A percentile compares a stretch with the other conserved stretches of the same genome.
Conservation (phyloP, 306 rosid genomes). For the Cicer arietinum region DNA sequence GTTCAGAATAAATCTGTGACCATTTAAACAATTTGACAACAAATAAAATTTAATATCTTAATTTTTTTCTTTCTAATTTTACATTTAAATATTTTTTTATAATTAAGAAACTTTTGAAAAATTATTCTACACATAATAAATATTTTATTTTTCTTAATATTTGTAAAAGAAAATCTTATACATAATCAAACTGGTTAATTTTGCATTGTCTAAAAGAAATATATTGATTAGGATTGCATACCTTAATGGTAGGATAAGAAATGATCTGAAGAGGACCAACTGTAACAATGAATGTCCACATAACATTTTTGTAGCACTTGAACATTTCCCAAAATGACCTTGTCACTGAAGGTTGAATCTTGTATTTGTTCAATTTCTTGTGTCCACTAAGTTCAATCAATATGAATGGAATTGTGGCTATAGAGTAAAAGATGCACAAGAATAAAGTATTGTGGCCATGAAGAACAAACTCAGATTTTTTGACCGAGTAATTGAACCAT, state of each 20-base stretch:
- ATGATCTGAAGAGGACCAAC: constrained; percentile 75
- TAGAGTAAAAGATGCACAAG: constrained; percentile 69
- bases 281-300: constrained; percentile 55
- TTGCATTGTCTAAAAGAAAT: not conserved
- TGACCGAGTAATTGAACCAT: constrained; percentile 84
- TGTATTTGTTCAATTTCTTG: constrained; percentile 42
- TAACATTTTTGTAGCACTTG: constrained; percentile 67
- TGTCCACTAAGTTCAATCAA: constrained; percentile 51
- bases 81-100: too few species aligned
- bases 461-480: constrained; percentile 73
- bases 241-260: constrained; percentile 79
- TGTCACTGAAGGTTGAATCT: constrained; percentile 75
- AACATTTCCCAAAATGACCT: constrained; percentile 58
- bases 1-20: too few species aligned
- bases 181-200: not conserved
- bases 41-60: too few species aligned
- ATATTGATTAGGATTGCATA: constrained; percentile 11
- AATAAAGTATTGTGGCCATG: constrained; percentile 76
- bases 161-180: too few species aligned
- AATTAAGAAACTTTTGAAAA: too few species aligned
- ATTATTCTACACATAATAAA: too few species aligned
- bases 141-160: too few species aligned
- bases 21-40: too few species aligned
- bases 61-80: too few species aligned
- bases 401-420: constrained; percentile 66